A percentile compares a stretch with the other conserved stretches of the same genome.
phyloP scores from a whole-genome alignment of 2,329 filamentous ascomycete genomes.

The Penicillium sp. region DNA sequence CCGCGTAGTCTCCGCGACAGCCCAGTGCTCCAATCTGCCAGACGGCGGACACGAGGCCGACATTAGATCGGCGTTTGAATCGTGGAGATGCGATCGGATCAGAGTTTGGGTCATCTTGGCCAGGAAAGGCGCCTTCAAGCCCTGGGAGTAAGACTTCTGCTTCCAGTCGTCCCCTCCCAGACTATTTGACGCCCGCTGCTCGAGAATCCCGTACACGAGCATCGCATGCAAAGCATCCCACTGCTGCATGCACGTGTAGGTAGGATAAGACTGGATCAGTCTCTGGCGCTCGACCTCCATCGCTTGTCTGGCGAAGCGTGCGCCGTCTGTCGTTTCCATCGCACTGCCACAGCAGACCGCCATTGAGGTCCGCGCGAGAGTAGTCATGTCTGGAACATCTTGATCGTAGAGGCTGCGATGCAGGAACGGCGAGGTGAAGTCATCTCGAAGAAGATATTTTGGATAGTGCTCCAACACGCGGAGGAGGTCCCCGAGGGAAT shows the following conservation, averaged over 20 bases:
- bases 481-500: neutral
- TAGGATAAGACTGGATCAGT: constrained; percentile 22
- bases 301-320: constrained; percentile 19
- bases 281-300: constrained; percentile 25
- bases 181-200: constrained; percentile 11
- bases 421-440: constrained; percentile 21
- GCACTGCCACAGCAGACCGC: constrained; percentile 26
- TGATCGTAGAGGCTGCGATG: constrained; percentile 24
- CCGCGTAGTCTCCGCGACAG: constrained; percentile 22
- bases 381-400: constrained; percentile 23
- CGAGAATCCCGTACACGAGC: constrained; percentile 27
- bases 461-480: constrained; percentile 23
- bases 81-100: constrained; percentile 16
- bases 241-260: constrained; percentile 17
- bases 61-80: constrained; percentile 10
- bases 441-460: constrained; percentile 16
- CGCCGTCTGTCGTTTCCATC: constrained; percentile 15
- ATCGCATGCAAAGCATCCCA: constrained; percentile 29
- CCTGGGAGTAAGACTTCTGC: constrained; percentile 16
- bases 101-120: constrained; percentile 22
- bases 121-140: constrained; percentile 23
- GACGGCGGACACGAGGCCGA: neutral
- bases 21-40: constrained; percentile 13
- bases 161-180: constrained; percentile 20
- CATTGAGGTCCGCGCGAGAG: constrained; percentile 24